phyloP scores from a whole-genome alignment of 2,329 filamentous ascomycete genomes.

The Thermochaetoides dissita region DNA sequence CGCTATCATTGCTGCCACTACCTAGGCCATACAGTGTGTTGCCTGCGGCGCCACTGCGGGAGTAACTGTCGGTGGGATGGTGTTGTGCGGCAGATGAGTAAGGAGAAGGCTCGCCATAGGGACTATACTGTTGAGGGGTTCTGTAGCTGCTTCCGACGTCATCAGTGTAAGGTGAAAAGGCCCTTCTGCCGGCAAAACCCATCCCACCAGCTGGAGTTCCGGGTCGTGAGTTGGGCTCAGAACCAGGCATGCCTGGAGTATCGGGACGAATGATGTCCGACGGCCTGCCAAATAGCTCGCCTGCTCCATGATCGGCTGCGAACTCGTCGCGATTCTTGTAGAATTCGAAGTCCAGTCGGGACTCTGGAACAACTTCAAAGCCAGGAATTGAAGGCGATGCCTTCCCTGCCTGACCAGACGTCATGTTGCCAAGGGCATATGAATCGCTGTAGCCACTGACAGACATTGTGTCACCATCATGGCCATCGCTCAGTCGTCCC shows the following conservation, averaged over 20 bases:
- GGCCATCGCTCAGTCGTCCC: slow-evolving; percentile 58
- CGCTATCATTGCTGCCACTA: slow-evolving; percentile 41
- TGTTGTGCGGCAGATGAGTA: slow-evolving; percentile 8
- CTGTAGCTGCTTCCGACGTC: background rate
- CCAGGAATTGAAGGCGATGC: slow-evolving; percentile 38
- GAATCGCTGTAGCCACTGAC: slow-evolving; percentile 70
- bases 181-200: slow-evolving; percentile 18
- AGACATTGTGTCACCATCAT: slow-evolving; percentile 43
- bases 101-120: too few species aligned
- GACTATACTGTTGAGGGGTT: too few species aligned
- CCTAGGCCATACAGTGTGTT: slow-evolving; percentile 29
- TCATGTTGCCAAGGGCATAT: slow-evolving; percentile 70
- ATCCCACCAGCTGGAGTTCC: slow-evolving; percentile 33
- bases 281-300: slow-evolving; percentile 47
- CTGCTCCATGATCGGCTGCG: slow-evolving; percentile 71
- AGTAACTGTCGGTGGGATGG: slow-evolving; percentile 18
- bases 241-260: slow-evolving; percentile 39
- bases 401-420: slow-evolving; percentile 40
- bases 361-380: slow-evolving; percentile 82
- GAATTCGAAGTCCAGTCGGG: slow-evolving; percentile 76
- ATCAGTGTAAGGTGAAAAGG: slow-evolving; percentile 13
- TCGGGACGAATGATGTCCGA: slow-evolving; percentile 46
- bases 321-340: slow-evolving; percentile 88
- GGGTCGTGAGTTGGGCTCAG: slow-evolving; percentile 32
- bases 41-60: slow-evolving; percentile 20